Percentiles rank a stretch among this genome's conserved stretches.
Evolutionary conservation across 305 asterid genomes (phyloP).

Genomic region (Salvia sclarea): DNA sequence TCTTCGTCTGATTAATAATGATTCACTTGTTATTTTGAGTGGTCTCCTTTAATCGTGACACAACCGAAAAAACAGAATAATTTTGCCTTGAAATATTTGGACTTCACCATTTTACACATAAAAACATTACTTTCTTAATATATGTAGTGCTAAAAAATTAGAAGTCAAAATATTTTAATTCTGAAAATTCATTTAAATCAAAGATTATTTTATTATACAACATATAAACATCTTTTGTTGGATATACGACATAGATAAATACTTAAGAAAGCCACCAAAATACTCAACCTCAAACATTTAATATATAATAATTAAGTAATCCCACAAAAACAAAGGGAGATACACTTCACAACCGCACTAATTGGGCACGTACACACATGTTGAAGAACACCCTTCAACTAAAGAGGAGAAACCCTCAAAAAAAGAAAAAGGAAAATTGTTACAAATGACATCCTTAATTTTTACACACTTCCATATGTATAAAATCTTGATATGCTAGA

Average conservation of each 20-base stretch:
- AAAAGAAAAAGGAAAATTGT: conserved; percentile 1
- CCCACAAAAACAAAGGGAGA: conserved; percentile 41
- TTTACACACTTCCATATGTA: conserved; percentile 45
- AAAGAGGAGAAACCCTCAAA: conserved; percentile 8
- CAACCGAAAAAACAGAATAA: no score
- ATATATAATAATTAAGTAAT: conserved; percentile 27
- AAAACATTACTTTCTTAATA: no score
- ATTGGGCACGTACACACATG: conserved; percentile 40
- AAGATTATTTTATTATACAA: not conserved
- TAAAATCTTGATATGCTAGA: conserved; percentile 31
- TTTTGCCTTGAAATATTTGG: no score
- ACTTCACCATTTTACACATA: no score
- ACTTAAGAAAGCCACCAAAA: not conserved
- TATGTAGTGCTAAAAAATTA: no score
- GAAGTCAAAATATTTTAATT: no score
- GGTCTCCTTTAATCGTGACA: no score
- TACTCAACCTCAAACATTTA: conserved; percentile 13
- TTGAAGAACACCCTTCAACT: conserved; percentile 33
- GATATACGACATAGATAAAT: no score
- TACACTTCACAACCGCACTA: conserved; percentile 33
- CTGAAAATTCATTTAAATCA: no score
- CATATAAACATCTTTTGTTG: no score
- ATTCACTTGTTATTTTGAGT: no score
- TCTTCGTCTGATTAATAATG: no score
- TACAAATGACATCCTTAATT: conserved; percentile 31